A percentile compares a stretch with the other conserved stretches of the same genome.
Evolutionary conservation across 225 moss, liverwort and hornwort species (phyloP).

Genomic region (Sphagnum tenellum): DNA sequence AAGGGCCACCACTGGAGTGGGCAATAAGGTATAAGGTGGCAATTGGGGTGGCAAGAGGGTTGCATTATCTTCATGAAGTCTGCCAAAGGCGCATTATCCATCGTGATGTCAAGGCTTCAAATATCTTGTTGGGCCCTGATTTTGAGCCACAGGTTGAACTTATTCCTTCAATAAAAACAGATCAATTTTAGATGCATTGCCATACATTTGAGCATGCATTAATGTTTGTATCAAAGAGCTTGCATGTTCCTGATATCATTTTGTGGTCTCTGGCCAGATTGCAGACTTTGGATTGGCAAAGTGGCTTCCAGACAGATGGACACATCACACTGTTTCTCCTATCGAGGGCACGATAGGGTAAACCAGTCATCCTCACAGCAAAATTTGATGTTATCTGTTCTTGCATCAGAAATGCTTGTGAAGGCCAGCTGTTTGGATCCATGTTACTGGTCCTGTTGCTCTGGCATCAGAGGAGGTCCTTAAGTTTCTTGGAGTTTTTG

Average conservation of each 20-base stretch:
- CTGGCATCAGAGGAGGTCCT: no score
- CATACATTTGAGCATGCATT: neutral
- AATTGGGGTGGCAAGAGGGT: conserved; percentile 75
- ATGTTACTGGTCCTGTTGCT: no score
- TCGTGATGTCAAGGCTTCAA: conserved; percentile 89
- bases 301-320: conserved; percentile 95
- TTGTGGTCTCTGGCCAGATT: conserved; percentile 30
- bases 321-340: conserved; percentile 83
- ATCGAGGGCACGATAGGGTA: conserved; percentile 98
- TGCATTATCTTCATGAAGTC: conserved; percentile 73
- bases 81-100: conserved; percentile 94
- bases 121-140: conserved; percentile 65
- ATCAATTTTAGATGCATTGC: no score
- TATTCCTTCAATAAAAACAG: no score
- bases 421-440: no score
- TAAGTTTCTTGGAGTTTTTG: no score
- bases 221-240: neutral
- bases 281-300: conserved; percentile 97
- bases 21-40: conserved; percentile 73
- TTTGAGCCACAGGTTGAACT: conserved; percentile 73
- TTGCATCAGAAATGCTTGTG: no score
- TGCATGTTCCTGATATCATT: no score
- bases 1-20: conserved; percentile 48
- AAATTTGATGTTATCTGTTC: no score
- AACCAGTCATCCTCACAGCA: no score